Percentiles rank a stretch among this genome's conserved stretches.
Conservation (phyloP, 2,329 filamentous ascomycete species). For the Plenodomus lindquistii region DNA sequence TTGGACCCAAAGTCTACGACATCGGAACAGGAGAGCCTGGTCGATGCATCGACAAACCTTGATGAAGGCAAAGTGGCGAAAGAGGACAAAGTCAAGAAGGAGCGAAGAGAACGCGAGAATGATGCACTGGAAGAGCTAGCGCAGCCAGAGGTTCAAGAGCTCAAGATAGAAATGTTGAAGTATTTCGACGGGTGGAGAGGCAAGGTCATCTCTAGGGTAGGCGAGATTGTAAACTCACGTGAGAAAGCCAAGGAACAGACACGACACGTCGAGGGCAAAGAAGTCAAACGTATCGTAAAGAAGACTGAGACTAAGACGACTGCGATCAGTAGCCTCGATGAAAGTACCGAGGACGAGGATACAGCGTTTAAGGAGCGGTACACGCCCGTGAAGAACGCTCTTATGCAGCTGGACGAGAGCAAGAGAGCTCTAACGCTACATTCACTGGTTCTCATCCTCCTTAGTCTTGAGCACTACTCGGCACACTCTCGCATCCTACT, state of each 20-base stretch:
- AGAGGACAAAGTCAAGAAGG: conserved; percentile 37
- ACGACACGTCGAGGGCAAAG: conserved; percentile 20
- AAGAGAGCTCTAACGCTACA: conserved; percentile 72
- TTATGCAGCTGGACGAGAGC: conserved; percentile 63
- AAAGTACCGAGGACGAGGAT: conserved; percentile 39
- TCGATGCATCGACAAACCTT: conserved; percentile 27
- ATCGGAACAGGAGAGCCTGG: conserved; percentile 28
- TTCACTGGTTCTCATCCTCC: conserved; percentile 69
- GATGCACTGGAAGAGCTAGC: conserved; percentile 54
- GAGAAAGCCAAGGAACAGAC: conserved; percentile 39
- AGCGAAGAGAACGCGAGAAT: conserved; percentile 33
- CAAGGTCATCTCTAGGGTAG: conserved; percentile 69
- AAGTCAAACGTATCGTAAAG: conserved; percentile 35
- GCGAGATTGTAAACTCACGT: conserved; percentile 61
- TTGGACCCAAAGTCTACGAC: conserved; percentile 16
- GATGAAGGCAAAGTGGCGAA: conserved; percentile 32
- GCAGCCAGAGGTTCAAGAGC: conserved; percentile 59
- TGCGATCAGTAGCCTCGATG: conserved; percentile 30
- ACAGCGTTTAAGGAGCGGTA: conserved; percentile 46
- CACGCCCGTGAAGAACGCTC: conserved; percentile 46
- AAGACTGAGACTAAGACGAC: conserved; percentile 26
- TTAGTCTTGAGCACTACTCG: conserved; percentile 78
- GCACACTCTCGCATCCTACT: conserved; percentile 74
- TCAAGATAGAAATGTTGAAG: conserved; percentile 69
- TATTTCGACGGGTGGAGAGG: conserved; percentile 83